These are phyloP conservation scores for Luffa aegyptiaca DNA, from an alignment of 306 rosid species.

Conservation along the genomic window DNA sequence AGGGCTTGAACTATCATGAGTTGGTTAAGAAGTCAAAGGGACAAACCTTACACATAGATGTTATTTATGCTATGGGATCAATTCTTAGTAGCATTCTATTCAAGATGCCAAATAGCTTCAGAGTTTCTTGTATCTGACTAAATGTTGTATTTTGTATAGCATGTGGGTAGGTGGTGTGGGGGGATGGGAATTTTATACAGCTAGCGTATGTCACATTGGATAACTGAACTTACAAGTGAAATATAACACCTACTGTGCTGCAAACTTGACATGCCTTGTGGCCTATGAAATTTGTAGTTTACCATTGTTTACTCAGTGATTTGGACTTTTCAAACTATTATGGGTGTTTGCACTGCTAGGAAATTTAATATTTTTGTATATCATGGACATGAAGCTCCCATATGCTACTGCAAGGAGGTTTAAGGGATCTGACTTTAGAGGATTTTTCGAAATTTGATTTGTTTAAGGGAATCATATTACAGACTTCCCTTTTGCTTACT, in stretches of 20 bases:
- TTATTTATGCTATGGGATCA: background rate
- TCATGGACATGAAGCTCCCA: background rate
- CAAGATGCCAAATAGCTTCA: background rate
- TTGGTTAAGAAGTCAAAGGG: background rate
- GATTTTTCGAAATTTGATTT: background rate
- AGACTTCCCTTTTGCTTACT: background rate
- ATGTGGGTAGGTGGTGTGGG: background rate
- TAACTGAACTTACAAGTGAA: background rate
- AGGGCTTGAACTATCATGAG: background rate
- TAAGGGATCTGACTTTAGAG: background rate
- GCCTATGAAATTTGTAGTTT: background rate
- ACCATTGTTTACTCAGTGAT: background rate
- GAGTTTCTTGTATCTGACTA: background rate
- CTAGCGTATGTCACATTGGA: background rate
- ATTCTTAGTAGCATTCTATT: background rate
- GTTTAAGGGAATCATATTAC: background rate
- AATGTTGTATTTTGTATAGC: background rate
- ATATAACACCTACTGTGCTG: background rate
- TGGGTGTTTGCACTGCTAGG: background rate
- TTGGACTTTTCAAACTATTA: background rate
- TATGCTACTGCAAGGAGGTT: background rate
- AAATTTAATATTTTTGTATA: background rate
- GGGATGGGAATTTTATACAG: background rate
- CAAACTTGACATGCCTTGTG: background rate
- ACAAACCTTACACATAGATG: background rate